phyloP scores from a whole-genome alignment of 768 basidiomycete species.

The Termitomyces eurrhizus region DNA sequence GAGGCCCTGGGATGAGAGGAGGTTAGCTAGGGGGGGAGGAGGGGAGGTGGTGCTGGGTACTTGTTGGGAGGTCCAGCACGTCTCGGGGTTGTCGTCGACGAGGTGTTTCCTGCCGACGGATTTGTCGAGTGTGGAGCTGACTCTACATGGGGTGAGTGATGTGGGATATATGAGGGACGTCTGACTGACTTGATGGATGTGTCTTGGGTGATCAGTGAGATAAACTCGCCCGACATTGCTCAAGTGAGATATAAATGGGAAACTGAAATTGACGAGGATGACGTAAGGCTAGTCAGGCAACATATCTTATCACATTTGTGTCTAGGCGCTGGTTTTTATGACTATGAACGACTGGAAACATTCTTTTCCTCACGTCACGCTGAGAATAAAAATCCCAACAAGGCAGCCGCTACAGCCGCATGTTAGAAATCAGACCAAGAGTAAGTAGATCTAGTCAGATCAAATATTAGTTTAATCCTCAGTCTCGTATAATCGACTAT shows the following conservation, averaged over 20 bases:
- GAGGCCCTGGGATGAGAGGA: constrained; percentile 49
- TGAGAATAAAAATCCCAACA: constrained; percentile 3
- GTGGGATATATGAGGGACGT: background rate
- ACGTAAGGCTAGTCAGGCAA: too few relatives aligned
- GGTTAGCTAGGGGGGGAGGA: background rate
- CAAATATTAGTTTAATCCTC: too few relatives aligned
- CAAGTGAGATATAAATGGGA: background rate
- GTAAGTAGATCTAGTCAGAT: too few relatives aligned
- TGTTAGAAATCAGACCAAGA: too few relatives aligned
- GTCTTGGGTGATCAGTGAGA: constrained; percentile 37
- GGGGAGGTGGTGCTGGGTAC: constrained; percentile 26
- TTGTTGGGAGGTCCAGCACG: constrained; percentile 84
- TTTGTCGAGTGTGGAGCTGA: constrained; percentile 78
- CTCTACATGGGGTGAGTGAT: constrained; percentile 44
- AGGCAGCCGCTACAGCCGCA: constrained; percentile 3
- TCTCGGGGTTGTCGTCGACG: constrained; percentile 68
- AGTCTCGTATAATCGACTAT: too few relatives aligned
- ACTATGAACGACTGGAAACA: background rate
- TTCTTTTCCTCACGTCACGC: background rate
- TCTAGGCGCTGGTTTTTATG: background rate
- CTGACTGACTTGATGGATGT: constrained; percentile 50
- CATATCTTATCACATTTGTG: too few relatives aligned
- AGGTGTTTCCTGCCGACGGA: constrained; percentile 67
- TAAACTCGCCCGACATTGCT: constrained; percentile 22
- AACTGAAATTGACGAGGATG: too few relatives aligned